Base-by-base conservation (phyloP, 495 filamentous ascomycete species). In the Aspergillus baeticus region DNA sequence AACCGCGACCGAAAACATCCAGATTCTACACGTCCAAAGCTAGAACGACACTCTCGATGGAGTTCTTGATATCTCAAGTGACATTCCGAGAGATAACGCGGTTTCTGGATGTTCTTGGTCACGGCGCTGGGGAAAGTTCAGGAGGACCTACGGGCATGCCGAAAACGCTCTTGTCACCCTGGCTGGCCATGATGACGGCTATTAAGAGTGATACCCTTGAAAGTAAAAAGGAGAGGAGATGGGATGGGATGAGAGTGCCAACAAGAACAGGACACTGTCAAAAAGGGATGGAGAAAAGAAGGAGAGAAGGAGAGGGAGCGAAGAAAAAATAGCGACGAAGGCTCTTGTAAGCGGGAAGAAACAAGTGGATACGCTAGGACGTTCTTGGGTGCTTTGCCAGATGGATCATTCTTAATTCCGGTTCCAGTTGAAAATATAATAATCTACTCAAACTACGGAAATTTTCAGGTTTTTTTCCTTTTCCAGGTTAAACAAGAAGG, bases 151-250 rank as follows among this genome's bases (percentile, higher is more conserved):
- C 73, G 69, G 76, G 91, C 91, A 96, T 94, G 83, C 92, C 92
- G 84, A 96, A 77, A 72, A 92, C 81, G 77, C 85, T 80, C 87
- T 92, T 90, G 59, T 89, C 90, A 62, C 59, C 65, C 66, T 80
- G 76, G 63, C 69, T 65, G 59, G 72, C 62, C 78, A 81, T 81
- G 64, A 63, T 80, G 72, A 73, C 75, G 63, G 69, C 69, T 73
- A 67, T 72, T 70, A 70, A 63, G 64, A 49, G 65, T 65, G 61
- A 71, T 57, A 69, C 63, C 65, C 66, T 58, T 64, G 58, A 65
- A 64, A 68, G 69, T 62, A 54, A 64, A 62, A 69, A 71, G 69
- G 74, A 73, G 66, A 69, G 71, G 71, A 72, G 73, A 72, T 70
- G 72, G n/a, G 39, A 44, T 49, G 48, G 59, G 42, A 57, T 54